Base-by-base conservation (phyloP, 306 rosid species). In the Ziziphus jujuba region DNA sequence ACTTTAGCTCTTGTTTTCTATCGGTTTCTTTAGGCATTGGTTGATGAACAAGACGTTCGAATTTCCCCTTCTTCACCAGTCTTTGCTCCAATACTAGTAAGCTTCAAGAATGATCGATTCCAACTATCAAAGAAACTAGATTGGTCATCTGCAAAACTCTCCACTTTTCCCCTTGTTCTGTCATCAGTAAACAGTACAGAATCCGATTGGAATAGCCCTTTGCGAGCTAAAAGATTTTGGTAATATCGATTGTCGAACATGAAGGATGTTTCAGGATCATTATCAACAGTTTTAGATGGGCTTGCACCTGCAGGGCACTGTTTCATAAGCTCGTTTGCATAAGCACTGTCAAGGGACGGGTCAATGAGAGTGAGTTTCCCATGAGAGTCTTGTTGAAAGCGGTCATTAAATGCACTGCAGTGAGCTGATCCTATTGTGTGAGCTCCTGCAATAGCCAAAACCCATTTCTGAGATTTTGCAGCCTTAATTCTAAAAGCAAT, bases 381-480 rank as follows among this genome's bases (percentile, higher is more conserved):
- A 1, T 69, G 76, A 0, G 88, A 64, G 74, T 83, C 84, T 67
- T 75, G 49, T 63, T 71, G 74, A 76, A 92, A 92, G 1, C 96
- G 80, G 53, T 61, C 85, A 11, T 84, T 85, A 74, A 92, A 87
- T 63, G 98, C 82, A 33, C 66, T 71, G 80, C 98, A 92, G 55
- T 89, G 92, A 53, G 96, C 85, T 35, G 71, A 24, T 70, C 98
- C 96, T 60, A 92, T 84, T 10, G 96, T 92, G 76, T 92, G 96
- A 61, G 96, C 92, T 51, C 97, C 97, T 90, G 80, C 65, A 69
- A 36, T 52, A 54, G 5, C 66, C 49, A 62, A 40, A 40, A 10
- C 45, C 12, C 45, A 40, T 40, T 40, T 40, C 33, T 28, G 33
- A 28, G 33, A 28, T 28, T n/a, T 4, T 1, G 33, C 33, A 28